Evolutionary conservation across 2,329 filamentous ascomycete species (phyloP).

Genomic region (Phialocephala sp.): DNA sequence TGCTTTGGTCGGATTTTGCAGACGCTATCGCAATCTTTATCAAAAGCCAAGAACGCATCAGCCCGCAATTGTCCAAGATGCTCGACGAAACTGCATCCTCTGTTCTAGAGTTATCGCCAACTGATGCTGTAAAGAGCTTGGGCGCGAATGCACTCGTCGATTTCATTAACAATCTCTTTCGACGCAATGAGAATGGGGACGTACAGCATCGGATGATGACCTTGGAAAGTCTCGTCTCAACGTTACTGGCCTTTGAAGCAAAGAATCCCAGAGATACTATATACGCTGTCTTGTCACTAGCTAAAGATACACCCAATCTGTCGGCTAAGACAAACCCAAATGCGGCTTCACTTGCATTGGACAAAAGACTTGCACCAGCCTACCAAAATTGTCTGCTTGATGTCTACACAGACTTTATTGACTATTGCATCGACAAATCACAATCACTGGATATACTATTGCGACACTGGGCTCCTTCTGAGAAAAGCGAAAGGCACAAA

Average conservation of each 20-base stretch:
- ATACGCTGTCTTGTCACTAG: constrained; percentile 31
- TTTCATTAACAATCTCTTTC: constrained; percentile 28
- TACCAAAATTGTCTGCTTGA: constrained; percentile 32
- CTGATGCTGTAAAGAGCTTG: neutral
- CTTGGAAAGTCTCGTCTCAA: constrained; percentile 30
- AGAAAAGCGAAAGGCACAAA: too few relatives aligned
- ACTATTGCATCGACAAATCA: constrained; percentile 35
- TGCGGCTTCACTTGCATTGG: neutral
- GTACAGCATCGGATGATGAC: constrained; percentile 24
- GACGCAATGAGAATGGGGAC: constrained; percentile 18
- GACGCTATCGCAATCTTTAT: constrained; percentile 31
- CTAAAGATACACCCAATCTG: constrained; percentile 26
- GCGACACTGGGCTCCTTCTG: constrained; percentile 32
- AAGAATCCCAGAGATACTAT: constrained; percentile 31
- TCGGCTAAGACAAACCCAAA: neutral
- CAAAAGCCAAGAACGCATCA: neutral
- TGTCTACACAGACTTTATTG: constrained; percentile 35
- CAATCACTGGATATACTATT: constrained; percentile 34
- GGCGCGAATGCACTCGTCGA: constrained; percentile 30
- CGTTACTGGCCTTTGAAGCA: constrained; percentile 31
- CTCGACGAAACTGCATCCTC: too few relatives aligned
- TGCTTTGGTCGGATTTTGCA: constrained; percentile 46
- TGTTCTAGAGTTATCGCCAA: neutral
- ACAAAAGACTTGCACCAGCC: constrained; percentile 27
- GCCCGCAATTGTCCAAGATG: neutral